These are phyloP conservation scores for Calycina herbarum DNA, from an alignment of 2,329 filamentous ascomycete genomes.

Conservation along the genomic window DNA sequence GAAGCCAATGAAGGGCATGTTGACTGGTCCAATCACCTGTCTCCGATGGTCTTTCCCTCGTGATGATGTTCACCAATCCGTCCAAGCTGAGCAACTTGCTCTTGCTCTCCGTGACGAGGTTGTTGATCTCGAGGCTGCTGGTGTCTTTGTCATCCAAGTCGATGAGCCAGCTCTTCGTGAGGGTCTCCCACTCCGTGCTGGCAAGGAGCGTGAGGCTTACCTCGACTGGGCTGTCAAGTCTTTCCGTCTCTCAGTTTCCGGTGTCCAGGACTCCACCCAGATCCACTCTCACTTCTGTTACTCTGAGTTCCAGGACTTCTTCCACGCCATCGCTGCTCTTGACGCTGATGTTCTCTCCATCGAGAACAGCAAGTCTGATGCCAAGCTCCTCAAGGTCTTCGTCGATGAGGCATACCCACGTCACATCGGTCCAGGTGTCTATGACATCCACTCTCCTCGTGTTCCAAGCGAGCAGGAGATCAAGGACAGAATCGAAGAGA, in stretches of 20 bases:
- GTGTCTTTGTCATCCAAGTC: conserved; percentile 97
- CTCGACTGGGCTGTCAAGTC: conserved; percentile 96
- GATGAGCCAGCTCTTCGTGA: conserved; percentile 99
- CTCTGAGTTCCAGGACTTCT: conserved; percentile 99
- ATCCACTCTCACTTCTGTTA: conserved; percentile 99
- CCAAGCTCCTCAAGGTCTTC: conserved; percentile 98
- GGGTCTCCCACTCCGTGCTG: conserved; percentile 93
- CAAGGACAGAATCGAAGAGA: conserved; percentile 95
- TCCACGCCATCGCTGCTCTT: conserved; percentile 97
- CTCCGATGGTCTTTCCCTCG: conserved; percentile 99
- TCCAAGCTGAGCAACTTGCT: conserved; percentile 98
- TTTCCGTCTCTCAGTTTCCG: conserved; percentile 93
- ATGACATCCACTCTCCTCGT: conserved; percentile 99
- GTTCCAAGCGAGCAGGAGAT: conserved; percentile 97
- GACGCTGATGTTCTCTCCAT: conserved; percentile 98
- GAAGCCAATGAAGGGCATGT: conserved; percentile 99
- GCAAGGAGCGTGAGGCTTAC: conserved; percentile 95
- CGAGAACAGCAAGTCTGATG: conserved; percentile 99
- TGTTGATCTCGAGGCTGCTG: conserved; percentile 93
- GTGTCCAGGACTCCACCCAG: conserved; percentile 93
- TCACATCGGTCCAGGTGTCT: conserved; percentile 98
- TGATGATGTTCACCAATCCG: conserved; percentile 98
- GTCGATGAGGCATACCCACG: conserved; percentile 95
- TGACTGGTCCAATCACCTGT: conserved; percentile 98
- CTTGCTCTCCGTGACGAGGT: conserved; percentile 98